These are phyloP conservation scores for Phytophthora tentaculata DNA, from an alignment of 352 stramenopile species.

Conservation along the genomic window DNA sequence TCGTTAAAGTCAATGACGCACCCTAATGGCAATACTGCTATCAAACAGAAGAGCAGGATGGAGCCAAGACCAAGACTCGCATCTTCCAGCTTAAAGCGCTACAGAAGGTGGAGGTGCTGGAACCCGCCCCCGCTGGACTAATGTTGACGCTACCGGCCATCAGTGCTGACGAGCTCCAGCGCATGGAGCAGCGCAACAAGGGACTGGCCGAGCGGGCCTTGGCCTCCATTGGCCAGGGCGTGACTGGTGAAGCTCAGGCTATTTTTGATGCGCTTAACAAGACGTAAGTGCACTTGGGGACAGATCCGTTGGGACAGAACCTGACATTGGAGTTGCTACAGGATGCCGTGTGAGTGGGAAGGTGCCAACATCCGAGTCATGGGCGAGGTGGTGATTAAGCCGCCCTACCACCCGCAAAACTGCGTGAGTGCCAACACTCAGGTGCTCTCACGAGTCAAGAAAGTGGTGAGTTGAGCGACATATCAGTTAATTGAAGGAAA, in stretches of 20 bases:
- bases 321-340: conserved; percentile 34
- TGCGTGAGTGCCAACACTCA: conserved; percentile 78
- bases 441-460: conserved; percentile 83
- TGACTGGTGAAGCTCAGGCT: conserved; percentile 69
- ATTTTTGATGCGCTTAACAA: conserved; percentile 92
- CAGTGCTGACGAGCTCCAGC: conserved; percentile 74
- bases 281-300: conserved; percentile 56
- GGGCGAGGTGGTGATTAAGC: conserved; percentile 85
- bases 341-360: conserved; percentile 89
- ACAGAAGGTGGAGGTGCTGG: conserved; percentile 70
- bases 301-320: conserved; percentile 2
- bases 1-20: conserved; percentile 4
- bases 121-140: conserved; percentile 52
- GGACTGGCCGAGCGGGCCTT: conserved; percentile 67
- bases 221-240: conserved; percentile 82
- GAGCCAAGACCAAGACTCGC: conserved; percentile 70
- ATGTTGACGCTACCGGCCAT: conserved; percentile 57
- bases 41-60: conserved; percentile 59
- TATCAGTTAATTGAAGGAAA: not conserved
- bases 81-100: conserved; percentile 79
- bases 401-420: conserved; percentile 82
- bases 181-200: conserved; percentile 82
- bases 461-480: conserved; percentile 69
- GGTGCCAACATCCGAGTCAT: conserved; percentile 85
- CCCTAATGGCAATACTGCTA: conserved; percentile 7